Evolutionary conservation across 1,284 basidiomycete species (phyloP), one percentile per base, ranked within the genome.

Genomic region (Calocybe gambosa): DNA sequence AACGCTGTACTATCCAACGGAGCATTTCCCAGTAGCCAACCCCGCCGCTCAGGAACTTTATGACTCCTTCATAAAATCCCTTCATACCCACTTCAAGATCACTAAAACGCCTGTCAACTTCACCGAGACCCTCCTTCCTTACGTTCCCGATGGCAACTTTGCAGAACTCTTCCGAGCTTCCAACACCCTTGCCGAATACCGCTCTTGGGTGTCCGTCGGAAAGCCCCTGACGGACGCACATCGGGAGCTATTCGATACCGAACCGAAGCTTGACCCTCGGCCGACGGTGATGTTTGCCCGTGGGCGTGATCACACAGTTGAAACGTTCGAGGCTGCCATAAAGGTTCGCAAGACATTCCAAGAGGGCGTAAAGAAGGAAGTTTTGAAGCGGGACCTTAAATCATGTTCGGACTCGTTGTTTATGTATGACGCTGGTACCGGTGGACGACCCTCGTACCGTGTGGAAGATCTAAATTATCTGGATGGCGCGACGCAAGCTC

Each of bases 361-460:
- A 4, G 51, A 58, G 7, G 53, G 50, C 1, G 36, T 67, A 8
- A 42, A 51, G 3, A 35, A 52, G 19, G 43, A 57, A n/a, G 45
- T 67, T 3, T 55, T 66, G 49, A 57, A 58, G 31, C 37, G 55
- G 3, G 54, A 65, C 42, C 15, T 39, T 21, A 52, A 58, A n/a
- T 63, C 64, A 4, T 67, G 65, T 36, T 64, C 63, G 4, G 62
- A 66, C 13, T 56, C 64, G 0, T 35, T 67, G 6, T 60, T 67
- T 45, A 60, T 67, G 29, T 67, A 67, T 42, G 64, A 67, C 29
- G 56, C 63, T 5, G 60, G 58, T 4, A 62, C 61, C 1, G 62
- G 64, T 7, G 65, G 63, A 1, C 36, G 44, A 1, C 64, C 65
- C 0, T 67, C 64, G 3, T 67, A 65, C 45, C 59, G 64, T 12